phyloP scores from a whole-genome alignment of 2,329 filamentous ascomycete species.

The Tolypocladium paradoxum region DNA sequence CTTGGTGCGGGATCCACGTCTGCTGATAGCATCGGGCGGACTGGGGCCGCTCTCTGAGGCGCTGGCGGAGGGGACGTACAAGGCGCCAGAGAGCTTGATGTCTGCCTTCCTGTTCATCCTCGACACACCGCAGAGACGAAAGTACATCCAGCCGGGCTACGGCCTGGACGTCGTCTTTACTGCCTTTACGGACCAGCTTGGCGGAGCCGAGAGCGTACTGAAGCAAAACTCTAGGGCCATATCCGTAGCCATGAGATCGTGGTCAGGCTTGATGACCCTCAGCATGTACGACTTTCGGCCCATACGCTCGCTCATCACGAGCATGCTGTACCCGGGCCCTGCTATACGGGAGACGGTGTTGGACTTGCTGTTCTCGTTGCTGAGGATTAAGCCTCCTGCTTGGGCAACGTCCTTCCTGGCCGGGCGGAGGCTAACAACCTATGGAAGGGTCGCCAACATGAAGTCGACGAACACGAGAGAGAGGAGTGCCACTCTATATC shows the following conservation, averaged over 20 bases:
- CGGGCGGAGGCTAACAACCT: conserved; percentile 84
- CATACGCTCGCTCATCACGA: conserved; percentile 65
- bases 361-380: conserved; percentile 67
- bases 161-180: conserved; percentile 86
- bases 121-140: conserved; percentile 70
- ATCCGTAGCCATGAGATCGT: conserved; percentile 79
- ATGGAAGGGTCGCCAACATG: conserved; percentile 83
- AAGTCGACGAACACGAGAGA: conserved; percentile 47
- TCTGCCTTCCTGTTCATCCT: conserved; percentile 82
- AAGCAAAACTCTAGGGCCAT: conserved; percentile 91
- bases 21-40: conserved; percentile 75
- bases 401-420: conserved; percentile 96
- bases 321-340: conserved; percentile 46
- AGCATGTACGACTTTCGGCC: conserved; percentile 83
- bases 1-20: conserved; percentile 69
- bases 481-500: conserved; percentile 38
- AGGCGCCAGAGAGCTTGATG: conserved; percentile 81
- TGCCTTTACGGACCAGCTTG: conserved; percentile 76
- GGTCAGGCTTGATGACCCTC: conserved; percentile 82
- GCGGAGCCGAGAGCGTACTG: conserved; percentile 49
- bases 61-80: conserved; percentile 81
- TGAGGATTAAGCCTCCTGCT: conserved; percentile 81
- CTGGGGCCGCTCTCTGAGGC: conserved; percentile 84
- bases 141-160: conserved; percentile 76
- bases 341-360: conserved; percentile 64